These are phyloP conservation scores for Fragaria ananassa DNA, from an alignment of 306 rosid genomes.

Conservation along the genomic window DNA sequence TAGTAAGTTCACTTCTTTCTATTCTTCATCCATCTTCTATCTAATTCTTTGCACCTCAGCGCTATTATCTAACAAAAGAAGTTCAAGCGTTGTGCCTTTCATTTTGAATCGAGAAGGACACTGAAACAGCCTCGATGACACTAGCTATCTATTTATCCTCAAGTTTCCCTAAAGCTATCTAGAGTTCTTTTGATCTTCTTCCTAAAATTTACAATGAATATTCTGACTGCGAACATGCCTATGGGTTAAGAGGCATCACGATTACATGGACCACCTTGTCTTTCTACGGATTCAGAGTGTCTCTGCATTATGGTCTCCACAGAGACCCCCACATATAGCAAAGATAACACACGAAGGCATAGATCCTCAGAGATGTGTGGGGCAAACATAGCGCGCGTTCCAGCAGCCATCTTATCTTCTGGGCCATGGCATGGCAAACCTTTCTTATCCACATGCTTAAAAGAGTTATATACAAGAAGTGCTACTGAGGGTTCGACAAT, in stretches of 20 bases:
- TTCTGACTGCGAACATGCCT: slow-evolving; percentile 77
- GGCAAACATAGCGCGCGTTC: slow-evolving; percentile 85
- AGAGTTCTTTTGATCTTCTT: too few relatives aligned
- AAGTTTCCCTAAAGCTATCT: too few relatives aligned
- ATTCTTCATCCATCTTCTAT: not conserved
- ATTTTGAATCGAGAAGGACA: not conserved
- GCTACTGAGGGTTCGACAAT: slow-evolving; percentile 87
- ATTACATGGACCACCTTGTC: slow-evolving; percentile 85
- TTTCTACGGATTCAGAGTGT: slow-evolving; percentile 80
- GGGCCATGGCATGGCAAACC: slow-evolving; percentile 95
- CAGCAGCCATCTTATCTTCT: slow-evolving; percentile 78
- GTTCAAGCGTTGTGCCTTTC: not conserved
- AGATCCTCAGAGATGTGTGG: slow-evolving; percentile 92
- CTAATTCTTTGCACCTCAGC: not conserved
- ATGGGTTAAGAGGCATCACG: slow-evolving; percentile 91
- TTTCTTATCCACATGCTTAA: slow-evolving; percentile 81
- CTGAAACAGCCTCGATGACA: not conserved
- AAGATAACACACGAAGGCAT: slow-evolving; percentile 74
- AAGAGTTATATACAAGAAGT: slow-evolving; percentile 68
- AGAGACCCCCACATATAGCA: slow-evolving; percentile 79
- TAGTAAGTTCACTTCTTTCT: not conserved
- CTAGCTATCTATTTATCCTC: not conserved
- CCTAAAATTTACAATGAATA: too few relatives aligned
- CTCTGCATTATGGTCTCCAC: slow-evolving; percentile 97
- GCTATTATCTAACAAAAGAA: not conserved